Evolutionary conservation across 768 basidiomycete species (phyloP), one percentile per base, ranked within the genome.

Genomic region (Suillus cothurnatus): DNA sequence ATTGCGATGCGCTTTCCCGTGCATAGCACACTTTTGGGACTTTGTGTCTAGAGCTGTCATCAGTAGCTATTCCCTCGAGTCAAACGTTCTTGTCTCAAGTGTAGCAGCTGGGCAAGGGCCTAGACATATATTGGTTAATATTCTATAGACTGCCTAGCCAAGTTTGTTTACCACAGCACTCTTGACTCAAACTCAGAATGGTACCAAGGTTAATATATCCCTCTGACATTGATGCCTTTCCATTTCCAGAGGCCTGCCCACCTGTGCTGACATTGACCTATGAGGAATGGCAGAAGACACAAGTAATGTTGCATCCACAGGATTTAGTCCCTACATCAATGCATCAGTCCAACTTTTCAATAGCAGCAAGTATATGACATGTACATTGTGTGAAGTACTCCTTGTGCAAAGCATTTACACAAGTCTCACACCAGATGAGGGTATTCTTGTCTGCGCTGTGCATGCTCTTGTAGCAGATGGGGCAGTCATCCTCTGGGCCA

Each of bases 381-480:
- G 67, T 71, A 93, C 93, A 95, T 75, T 92, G 87, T 39, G 79
- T 76, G 75, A 92, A 93, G 72, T 93, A 95, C 71, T 87, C 86
- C 45, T 77, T 81, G 72, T 94, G 93, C 66, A 95, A 73, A 1
- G 86, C 87, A 71, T 90, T 89, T 56, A 85, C 85, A 73, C 91
- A 93, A 45, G 81, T 79, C 28, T 86, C 84, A 70, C 91, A 93
- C 71, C 87, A 92, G 0, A 78, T 76, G 26, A 90, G 80, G 14
- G 65, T 70, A 26, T 71, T 81, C 71, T 83, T 84, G 1, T 77
- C 72, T n/a, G 79, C 79, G 9, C 73, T 76, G 64, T 85, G 78
- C 87, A 93, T 91, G 21, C 74, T 73, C 67, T 93, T 91, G 73
- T 91, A 93, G 74, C 91, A 93, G 61, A 94, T 85, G 0, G 92